Evolutionary conservation across 768 basidiomycete genomes (phyloP).

Genomic region (Agrocybe praecox): DNA sequence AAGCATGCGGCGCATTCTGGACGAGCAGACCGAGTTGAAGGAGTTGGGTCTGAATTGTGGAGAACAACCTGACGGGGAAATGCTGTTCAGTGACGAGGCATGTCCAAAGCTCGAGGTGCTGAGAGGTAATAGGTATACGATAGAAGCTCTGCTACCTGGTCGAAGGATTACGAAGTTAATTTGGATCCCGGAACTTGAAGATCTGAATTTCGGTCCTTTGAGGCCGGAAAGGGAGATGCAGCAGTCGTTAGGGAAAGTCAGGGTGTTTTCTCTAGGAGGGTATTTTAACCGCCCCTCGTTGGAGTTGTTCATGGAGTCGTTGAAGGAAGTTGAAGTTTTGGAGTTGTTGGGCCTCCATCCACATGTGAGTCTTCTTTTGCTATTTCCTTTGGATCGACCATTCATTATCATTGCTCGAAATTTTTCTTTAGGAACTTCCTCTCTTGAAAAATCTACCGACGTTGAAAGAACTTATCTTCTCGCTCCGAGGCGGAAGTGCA

Average conservation of each 20-base stretch:
- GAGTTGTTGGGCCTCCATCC: background rate
- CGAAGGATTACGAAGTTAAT: background rate
- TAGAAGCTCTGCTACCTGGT: background rate
- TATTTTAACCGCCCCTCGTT: background rate
- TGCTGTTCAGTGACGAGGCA: background rate
- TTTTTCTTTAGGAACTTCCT: slow-evolving; percentile 10
- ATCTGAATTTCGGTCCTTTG: background rate
- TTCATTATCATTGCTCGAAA: background rate
- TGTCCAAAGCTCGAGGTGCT: background rate
- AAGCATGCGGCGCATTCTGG: background rate
- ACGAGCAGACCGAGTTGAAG: background rate
- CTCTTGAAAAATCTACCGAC: slow-evolving; percentile 6
- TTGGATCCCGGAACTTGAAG: slow-evolving; percentile 1
- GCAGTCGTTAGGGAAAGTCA: background rate
- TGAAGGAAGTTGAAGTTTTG: background rate
- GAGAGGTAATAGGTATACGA: background rate
- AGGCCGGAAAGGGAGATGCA: background rate
- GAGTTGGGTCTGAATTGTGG: background rate
- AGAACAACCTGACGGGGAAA: background rate
- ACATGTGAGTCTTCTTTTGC: background rate
- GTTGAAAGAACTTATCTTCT: slow-evolving; percentile 15
- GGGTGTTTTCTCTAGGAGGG: background rate
- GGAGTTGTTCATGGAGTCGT: background rate
- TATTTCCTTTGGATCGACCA: too few relatives aligned
- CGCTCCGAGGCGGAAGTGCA: slow-evolving; percentile 6